Conservation (phyloP, 257 asterid species). For the Nicotiana knightiana region DNA sequence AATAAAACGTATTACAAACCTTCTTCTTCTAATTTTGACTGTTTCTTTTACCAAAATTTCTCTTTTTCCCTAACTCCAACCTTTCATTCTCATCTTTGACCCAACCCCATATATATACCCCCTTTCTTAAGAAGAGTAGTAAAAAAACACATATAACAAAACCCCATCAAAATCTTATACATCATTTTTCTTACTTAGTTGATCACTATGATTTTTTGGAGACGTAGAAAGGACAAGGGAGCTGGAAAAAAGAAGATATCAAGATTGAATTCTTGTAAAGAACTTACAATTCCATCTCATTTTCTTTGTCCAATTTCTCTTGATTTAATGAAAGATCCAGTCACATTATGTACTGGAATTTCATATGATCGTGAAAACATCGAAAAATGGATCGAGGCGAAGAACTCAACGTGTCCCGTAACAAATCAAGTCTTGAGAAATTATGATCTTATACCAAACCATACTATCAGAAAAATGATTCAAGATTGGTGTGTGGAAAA, state of each 20-base stretch:
- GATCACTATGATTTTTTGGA: conserved; percentile 40
- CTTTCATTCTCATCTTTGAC: not conserved
- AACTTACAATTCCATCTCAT: conserved; percentile 39
- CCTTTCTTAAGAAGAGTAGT: not conserved
- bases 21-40: conserved; percentile 28
- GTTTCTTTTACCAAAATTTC: conserved; percentile 15
- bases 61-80: conserved; percentile 1
- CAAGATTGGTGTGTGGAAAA: conserved; percentile 91
- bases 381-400: conserved; percentile 53
- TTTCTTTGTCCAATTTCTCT: conserved; percentile 60
- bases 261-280: conserved; percentile 15
- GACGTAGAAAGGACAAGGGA: conserved; percentile 23
- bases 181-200: not conserved
- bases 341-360: conserved; percentile 53
- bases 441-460: conserved; percentile 61
- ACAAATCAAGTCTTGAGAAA: conserved; percentile 42
- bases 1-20: conserved; percentile 5
- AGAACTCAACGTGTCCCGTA: conserved; percentile 46
- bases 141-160: not conserved
- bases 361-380: conserved; percentile 66
- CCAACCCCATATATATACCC: not conserved
- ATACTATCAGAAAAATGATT: conserved; percentile 63
- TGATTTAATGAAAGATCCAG: conserved; percentile 66
- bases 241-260: conserved; percentile 12
- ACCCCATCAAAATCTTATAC: not conserved